Evolutionary conservation across 164 flowering plant species (phyloP).

Genomic region (Cinnamomum chago): DNA sequence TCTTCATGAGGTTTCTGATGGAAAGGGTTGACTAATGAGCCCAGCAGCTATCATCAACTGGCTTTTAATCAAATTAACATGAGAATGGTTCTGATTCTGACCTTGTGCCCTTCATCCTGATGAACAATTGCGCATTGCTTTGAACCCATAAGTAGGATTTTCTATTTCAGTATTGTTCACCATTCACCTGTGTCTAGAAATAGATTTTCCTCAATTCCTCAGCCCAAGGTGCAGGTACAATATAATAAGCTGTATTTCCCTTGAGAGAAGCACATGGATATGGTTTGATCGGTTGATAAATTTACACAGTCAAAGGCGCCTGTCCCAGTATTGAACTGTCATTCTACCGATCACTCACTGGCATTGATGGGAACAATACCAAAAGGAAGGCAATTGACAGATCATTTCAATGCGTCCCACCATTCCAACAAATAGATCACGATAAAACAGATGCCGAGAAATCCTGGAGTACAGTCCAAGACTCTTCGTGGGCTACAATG

Average conservation of each 20-base stretch:
- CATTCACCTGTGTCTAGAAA: neutral
- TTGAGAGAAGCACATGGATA: conserved; percentile 2
- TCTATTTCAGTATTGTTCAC: neutral
- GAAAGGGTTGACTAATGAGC: too few relatives aligned
- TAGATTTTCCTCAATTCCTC: neutral
- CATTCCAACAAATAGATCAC: conserved; percentile 1
- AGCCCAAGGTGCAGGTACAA: neutral
- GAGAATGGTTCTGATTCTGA: conserved; percentile 5
- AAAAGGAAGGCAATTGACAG: neutral
- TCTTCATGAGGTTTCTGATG: conserved; percentile 4
- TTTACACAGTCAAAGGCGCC: neutral
- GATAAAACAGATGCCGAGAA: conserved; percentile 9
- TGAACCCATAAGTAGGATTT: conserved; percentile 5
- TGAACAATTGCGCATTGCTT: conserved; percentile 9
- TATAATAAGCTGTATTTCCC: neutral
- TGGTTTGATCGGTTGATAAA: neutral
- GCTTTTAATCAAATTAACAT: neutral
- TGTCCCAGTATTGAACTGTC: neutral
- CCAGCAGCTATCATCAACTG: neutral
- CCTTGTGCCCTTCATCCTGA: conserved; percentile 10
- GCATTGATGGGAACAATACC: neutral
- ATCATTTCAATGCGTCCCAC: conserved; percentile 4
- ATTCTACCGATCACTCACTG: conserved; percentile 3
- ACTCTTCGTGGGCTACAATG: conserved; percentile 6
- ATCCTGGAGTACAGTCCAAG: conserved; percentile 3